Evolutionary conservation across 306 rosid species (phyloP), one percentile per base, ranked within the genome.

Genomic region (Heteromeles arbutifolia): DNA sequence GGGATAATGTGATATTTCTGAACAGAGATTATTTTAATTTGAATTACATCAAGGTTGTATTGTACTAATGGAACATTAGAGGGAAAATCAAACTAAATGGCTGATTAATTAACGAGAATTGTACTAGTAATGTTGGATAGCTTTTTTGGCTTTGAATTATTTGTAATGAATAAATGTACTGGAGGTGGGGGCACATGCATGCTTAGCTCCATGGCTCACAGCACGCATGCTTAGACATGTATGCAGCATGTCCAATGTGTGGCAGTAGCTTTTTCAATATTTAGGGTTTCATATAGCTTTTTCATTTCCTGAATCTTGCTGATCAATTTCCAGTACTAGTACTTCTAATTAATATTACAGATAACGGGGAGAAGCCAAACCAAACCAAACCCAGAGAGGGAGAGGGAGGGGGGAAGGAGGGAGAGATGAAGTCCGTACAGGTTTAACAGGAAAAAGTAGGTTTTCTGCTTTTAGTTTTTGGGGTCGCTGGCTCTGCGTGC

Each of bases 181-280:
- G 11, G 26, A 65, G 48, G 52, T 72, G 76, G 67, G 67, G 67
- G 39, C 37, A 54, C 78, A 57, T 79, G 65, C 6, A 50, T 69
- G 73, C 66, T 32, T 44, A 39, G 53, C 21, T 73, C 26, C 52
- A 56, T 79, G 72, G 67, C 19, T 68, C 67, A 26, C 76, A 70
- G 69, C 56, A 50, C 81, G 81, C 84, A 71, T 81, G 81, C 81
- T 65, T 81, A 56, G 81, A 81, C 81, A 81, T 76, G 81, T 76
- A 81, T 43, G 75, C 61, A 64, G 77, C 84, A 70, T 64, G 80
- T 81, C 68, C 77, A 29, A 67, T 56, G 41, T 65, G 48, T 2
- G 29, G 54, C 84, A 39, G 54, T 70, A 53, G 24, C 84, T 43
- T 81, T 81, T 75, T n/a, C 73, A 69, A 52, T 61, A 74, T 57